Evolutionary conservation across 495 filamentous ascomycete species (phyloP).

Genomic region (Ramalina peruviana): DNA sequence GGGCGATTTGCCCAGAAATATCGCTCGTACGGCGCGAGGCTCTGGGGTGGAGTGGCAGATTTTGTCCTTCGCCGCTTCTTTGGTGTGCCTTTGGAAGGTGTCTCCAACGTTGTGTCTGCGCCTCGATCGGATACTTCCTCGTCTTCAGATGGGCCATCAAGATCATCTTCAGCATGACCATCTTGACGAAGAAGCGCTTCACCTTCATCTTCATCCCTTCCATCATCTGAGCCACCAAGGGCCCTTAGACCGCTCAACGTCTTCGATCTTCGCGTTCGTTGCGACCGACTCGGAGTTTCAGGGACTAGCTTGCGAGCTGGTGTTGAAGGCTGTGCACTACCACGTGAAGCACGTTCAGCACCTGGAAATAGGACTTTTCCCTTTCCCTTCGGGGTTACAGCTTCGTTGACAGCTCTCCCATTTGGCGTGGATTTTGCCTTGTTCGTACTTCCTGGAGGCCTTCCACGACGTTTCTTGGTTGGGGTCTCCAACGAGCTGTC

Average conservation of each 20-base stretch:
- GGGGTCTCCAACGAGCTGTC: conserved; percentile 2
- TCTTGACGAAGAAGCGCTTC: conserved; percentile 51
- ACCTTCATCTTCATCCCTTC: conserved; percentile 64
- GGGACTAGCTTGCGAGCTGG: conserved; percentile 9
- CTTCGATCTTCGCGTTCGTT: conserved; percentile 70
- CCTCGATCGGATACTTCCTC: conserved; percentile 14
- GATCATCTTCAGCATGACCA: conserved; percentile 37
- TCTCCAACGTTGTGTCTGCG: conserved; percentile 20
- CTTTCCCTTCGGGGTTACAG: background rate
- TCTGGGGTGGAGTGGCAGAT: conserved; percentile 63
- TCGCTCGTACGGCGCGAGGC: conserved; percentile 73
- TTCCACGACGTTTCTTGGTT: conserved; percentile 11
- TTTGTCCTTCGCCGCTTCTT: conserved; percentile 50
- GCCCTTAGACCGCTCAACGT: conserved; percentile 53
- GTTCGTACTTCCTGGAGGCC: conserved; percentile 14
- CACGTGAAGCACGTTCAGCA: background rate
- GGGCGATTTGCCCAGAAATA: conserved; percentile 90
- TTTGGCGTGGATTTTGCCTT: conserved; percentile 9
- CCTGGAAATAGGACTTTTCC: conserved; percentile 11
- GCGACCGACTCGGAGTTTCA: conserved; percentile 66
- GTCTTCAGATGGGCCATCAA: conserved; percentile 26
- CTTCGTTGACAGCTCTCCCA: background rate
- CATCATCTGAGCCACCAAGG: conserved; percentile 30
- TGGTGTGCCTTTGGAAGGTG: conserved; percentile 40
- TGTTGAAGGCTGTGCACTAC: background rate